These are phyloP conservation scores for Bondarzewia mesenterica DNA, from an alignment of 1,284 basidiomycete genomes.

Conservation along the genomic window DNA sequence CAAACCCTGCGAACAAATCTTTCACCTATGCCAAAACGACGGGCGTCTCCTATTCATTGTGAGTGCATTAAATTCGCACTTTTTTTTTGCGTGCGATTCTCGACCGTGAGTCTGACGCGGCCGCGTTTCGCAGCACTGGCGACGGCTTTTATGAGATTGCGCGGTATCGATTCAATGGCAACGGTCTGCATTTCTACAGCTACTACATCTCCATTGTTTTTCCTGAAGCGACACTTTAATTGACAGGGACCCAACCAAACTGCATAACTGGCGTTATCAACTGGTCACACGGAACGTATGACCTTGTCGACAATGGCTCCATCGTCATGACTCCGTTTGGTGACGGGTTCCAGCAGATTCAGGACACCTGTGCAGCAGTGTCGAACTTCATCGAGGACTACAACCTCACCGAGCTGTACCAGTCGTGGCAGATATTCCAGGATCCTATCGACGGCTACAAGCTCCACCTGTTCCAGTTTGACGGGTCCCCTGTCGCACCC, in stretches of 20 bases:
- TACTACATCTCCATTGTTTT: constrained; percentile 9
- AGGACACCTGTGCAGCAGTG: constrained; percentile 80
- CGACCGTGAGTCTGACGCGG: too few species aligned
- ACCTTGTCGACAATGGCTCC: constrained; percentile 65
- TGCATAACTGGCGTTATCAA: constrained; percentile 81
- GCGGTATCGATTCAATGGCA: constrained; percentile 79
- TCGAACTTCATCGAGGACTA: constrained; percentile 82
- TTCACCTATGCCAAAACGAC: constrained; percentile 80
- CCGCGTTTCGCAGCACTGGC: constrained; percentile 35
- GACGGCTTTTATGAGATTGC: constrained; percentile 82
- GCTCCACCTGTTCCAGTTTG: constrained; percentile 58
- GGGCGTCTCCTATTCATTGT: constrained; percentile 87
- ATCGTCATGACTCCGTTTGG: constrained; percentile 62
- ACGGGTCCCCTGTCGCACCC: constrained; percentile 56
- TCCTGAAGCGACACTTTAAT: neutral
- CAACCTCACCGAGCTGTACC: constrained; percentile 58
- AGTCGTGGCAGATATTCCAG: constrained; percentile 49
- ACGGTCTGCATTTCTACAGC: constrained; percentile 50
- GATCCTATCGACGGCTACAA: constrained; percentile 49
- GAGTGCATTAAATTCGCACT: constrained; percentile 25
- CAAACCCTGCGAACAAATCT: constrained; percentile 68
- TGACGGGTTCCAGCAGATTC: constrained; percentile 88
- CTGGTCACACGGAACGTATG: constrained; percentile 82
- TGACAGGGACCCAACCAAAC: constrained; percentile 56
- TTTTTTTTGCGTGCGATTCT: too few species aligned